Base-by-base conservation (phyloP, 176 grass and related monocot genomes). In the Pontederia crassipes region DNA sequence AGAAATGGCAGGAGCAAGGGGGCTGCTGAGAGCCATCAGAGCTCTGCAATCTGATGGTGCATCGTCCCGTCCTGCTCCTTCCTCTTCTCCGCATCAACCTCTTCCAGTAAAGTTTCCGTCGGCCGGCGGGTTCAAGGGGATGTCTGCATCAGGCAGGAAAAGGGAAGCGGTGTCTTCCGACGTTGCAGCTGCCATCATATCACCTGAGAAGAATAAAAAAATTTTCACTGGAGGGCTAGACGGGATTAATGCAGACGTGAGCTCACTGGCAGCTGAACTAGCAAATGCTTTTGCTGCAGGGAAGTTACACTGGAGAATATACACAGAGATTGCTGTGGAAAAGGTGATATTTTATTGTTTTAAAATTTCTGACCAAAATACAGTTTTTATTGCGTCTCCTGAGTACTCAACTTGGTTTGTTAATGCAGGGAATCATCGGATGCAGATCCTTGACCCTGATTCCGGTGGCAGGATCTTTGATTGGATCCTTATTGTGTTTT, bases 401-500 rank as follows among this genome's bases (percentile, higher is more conserved):
- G 32, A 40, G 32, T 40, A 40, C 32, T 40, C 6, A 40, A 40
- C 10, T 18, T 47, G 14, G 8, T 49, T 65, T 4, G 0, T 13
- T 4, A 51, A 13, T 20, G 46, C 80, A 95, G 86, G 81, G 58
- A 10, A 52, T 96, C 10, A 17, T 82, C 17, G 75, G 70, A 15
- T 87, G 80, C 78, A 78, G 77, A 64, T 84, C 83, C 6, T 87
- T 90, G 75, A 69, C 86, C 8, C 61, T 96, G 46, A 78, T 90
- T 48, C 81, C 83, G 46, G 86, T 96, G 0, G 91, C 86, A 3
- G 86, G 91, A 76, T 87, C 91, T 7, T 83, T 96, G 2, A 8
- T 90, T 13, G 86, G 91, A 13, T 96, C 92, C 26, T 47, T 96
- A 69, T 81, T 86, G 66, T 90, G 87, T 10, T 96, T 90, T 52